Base-by-base conservation (phyloP, 2,329 filamentous ascomycete species). In the Ophiostoma tasmaniense region DNA sequence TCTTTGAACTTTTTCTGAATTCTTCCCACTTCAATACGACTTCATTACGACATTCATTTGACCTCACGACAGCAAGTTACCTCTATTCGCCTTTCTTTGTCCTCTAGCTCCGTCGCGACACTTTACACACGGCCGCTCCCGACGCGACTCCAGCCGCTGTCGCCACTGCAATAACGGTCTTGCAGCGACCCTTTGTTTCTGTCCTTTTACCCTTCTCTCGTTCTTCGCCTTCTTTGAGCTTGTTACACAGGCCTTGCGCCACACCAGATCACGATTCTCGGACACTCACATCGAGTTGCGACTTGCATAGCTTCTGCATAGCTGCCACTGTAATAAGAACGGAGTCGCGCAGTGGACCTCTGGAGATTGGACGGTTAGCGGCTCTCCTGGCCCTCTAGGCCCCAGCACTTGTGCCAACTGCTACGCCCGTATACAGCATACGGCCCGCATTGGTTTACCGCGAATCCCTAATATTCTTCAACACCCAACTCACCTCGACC, bases 91-190 rank as follows among this genome's bases (percentile, higher is more conserved):
- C 14, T 45, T 14, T 14, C 50, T 55, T 55, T 55, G 50, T 55
- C 50, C n/a, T 65, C 64, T 39, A 42, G 64, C 64, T 22, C 35
- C 64, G 37, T 22, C n/a, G 64, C 64, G 64, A 25, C 11, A 28
- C 33, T 39, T 22, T 22, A 39, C 64, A 45, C 20, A 45, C 64
- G 64, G 64, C 64, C 64, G 64, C 64, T 65, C 64, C 64, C 64
- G 64, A 45, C 64, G 64, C 64, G 64, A 64, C 33, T 64, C 20
- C 10, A n/a, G 20, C 30, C 20, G 61, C 10, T 28, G 13, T 64
- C 20, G 61, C 61, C 61, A 62, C 59, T 28, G 17, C 50, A 22
- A 20, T 25, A 55, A 62, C 25, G 28, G 28, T 39, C 62, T 64
- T 42, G 39, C 33, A 25, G 33, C 61, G 61, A 30, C 55, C 55